Conservation (phyloP, 495 filamentous ascomycete species). For the Immersiella caudata region DNA sequence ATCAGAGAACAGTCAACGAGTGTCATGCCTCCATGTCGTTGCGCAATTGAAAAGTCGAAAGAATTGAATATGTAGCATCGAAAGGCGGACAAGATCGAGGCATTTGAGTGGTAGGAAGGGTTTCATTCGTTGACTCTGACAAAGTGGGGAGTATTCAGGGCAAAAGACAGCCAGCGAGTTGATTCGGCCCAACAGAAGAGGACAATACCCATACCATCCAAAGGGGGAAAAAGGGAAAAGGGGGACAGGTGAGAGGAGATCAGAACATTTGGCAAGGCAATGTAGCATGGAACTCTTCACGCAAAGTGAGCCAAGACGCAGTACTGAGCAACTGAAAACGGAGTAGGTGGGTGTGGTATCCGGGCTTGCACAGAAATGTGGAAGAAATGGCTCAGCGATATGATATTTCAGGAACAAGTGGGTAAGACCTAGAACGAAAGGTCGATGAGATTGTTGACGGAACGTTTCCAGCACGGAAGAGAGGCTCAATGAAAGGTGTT, state of each 20-base stretch:
- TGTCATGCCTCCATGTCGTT: background rate
- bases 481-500: background rate
- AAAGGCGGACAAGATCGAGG: background rate
- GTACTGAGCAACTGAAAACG: background rate
- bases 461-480: constrained; percentile 2
- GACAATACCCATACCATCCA: background rate
- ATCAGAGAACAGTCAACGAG: constrained; percentile 1
- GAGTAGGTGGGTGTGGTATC: background rate
- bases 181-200: background rate
- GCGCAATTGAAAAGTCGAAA: constrained; percentile 1
- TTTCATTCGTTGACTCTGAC: background rate
- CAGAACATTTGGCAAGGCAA: background rate
- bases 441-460: constrained; percentile 1
- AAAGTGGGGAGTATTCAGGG: background rate
- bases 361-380: background rate
- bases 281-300: background rate
- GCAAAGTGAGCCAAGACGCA: background rate
- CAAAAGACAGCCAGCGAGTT: background rate
- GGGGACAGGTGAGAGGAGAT: background rate
- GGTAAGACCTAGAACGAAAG: background rate
- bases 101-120: background rate
- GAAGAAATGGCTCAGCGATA: background rate
- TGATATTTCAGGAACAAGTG: background rate
- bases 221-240: background rate
- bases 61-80: background rate